Evolutionary conservation across 2,329 filamentous ascomycete genomes (phyloP).

Genomic region (Daldinia sp.): DNA sequence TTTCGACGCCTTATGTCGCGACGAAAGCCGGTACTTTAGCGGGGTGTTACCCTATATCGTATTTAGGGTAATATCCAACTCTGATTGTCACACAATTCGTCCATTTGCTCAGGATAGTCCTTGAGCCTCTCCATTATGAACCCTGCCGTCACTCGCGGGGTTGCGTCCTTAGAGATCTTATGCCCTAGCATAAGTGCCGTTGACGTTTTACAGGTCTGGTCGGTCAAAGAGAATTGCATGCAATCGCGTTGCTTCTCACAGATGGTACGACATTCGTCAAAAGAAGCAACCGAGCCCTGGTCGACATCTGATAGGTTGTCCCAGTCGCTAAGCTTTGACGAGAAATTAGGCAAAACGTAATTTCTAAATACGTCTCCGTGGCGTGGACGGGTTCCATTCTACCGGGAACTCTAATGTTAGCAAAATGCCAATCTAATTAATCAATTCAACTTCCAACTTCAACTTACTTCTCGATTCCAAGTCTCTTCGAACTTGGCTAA

Average conservation of each 20-base stretch:
- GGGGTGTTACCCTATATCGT: not conserved
- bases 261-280: constrained; percentile 45
- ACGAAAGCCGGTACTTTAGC: not conserved
- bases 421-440: not conserved
- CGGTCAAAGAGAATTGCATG: constrained; percentile 50
- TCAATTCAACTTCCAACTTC: constrained; percentile 4
- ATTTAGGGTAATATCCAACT: constrained; percentile 47
- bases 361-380: constrained; percentile 50
- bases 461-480: constrained; percentile 50
- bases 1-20: not conserved
- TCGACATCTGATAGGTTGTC: constrained; percentile 50
- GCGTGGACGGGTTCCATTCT: constrained; percentile 47
- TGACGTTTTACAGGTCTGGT: constrained; percentile 48
- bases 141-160: constrained; percentile 46
- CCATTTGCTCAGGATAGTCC: constrained; percentile 47
- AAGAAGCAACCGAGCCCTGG: constrained; percentile 40
- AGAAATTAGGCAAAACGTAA: constrained; percentile 47
- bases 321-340: constrained; percentile 46
- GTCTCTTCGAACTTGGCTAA: constrained; percentile 61
- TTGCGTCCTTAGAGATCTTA: constrained; percentile 23
- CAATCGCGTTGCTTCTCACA: constrained; percentile 48
- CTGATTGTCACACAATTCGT: constrained; percentile 40
- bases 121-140: constrained; percentile 51
- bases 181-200: constrained; percentile 47
- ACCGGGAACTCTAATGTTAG: constrained; percentile 13